Percentiles rank a stretch among this genome's conserved stretches.
Evolutionary conservation across 306 rosid species (phyloP).

Genomic region (Medicago arabica): DNA sequence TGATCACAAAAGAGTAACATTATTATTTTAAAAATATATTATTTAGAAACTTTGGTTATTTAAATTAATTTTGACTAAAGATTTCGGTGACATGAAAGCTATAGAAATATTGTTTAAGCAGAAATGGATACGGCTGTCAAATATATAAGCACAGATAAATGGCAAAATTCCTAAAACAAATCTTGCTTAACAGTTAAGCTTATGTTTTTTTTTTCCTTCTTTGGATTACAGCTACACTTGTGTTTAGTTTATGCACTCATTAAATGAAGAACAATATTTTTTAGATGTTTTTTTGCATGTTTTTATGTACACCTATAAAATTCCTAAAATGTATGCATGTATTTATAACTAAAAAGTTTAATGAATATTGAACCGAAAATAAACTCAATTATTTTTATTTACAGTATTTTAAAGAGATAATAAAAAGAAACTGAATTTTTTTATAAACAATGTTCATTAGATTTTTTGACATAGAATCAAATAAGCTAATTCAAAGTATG

Average conservation of each 20-base stretch:
- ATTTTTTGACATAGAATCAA: no score
- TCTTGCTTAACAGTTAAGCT: neutral
- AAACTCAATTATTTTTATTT: no score
- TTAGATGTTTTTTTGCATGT: no score
- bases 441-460: no score
- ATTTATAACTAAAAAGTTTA: no score
- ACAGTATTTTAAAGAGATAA: no score
- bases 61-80: conserved; percentile 43
- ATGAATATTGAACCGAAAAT: no score
- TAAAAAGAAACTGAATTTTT: no score
- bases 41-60: conserved; percentile 20
- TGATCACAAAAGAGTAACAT: conserved; percentile 1
- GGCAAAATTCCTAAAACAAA: conserved; percentile 10
- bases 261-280: neutral
- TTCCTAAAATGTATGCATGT: no score
- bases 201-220: neutral
- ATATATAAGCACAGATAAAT: conserved; percentile 17
- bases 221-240: neutral
- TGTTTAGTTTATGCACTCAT: neutral
- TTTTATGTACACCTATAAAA: no score
- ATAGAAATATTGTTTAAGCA: conserved; percentile 41
- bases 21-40: neutral
- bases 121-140: conserved; percentile 43
- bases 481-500: no score
- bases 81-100: conserved; percentile 45